Base-by-base conservation (phyloP, 1,284 basidiomycete genomes). In the Microbotryum intermedium region DNA sequence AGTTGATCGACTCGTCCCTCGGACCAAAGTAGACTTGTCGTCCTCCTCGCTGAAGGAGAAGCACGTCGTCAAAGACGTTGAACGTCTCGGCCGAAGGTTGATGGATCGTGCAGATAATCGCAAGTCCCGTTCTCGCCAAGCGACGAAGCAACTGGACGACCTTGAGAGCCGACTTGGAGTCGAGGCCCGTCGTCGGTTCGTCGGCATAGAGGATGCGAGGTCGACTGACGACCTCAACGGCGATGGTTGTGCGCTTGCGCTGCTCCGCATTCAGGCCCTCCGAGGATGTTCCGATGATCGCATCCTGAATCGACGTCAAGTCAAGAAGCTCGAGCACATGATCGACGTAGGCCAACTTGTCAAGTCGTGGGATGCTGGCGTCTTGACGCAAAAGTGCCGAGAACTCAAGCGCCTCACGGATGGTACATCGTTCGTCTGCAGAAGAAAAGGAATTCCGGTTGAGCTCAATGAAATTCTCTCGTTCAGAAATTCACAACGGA, bases 1-100 rank as follows among this genome's bases (percentile, higher is more conserved):
- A 92, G 4, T 77, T 77, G 50, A 87, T 84, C 25, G 91, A 90
- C 55, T 83, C 80, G 76, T 75, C 75, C 1, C 83, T 80, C 9
- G 68, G 76, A 11, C 82, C 82, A 65, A 80, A 81, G 75, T 82
- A 82, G 26, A 81, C 79, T n/a, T 78, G 78, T 69, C 77, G 67
- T 66, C 79, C 79, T 6, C 79, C 79, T 42, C 62, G 64, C 43
- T 71, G 66, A 21, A 72, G 70, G 8, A 72, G 55, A 3, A 72
- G 62, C 11, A 83, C 73, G 39, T 80, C 75, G 70, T 82, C 80
- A 71, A 90, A 91, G 62, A 68, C 57, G 47, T 58, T 28, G 53
- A 68, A 68, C 1, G 82, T 76, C 43, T 81, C 72, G 9, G 79
- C 76, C 64, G 79, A 80, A 1, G 74, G 75, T 62, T 76, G 75